These are phyloP conservation scores for Colletotrichum tabaci DNA, from an alignment of 2,329 filamentous ascomycete species.

Conservation along the genomic window DNA sequence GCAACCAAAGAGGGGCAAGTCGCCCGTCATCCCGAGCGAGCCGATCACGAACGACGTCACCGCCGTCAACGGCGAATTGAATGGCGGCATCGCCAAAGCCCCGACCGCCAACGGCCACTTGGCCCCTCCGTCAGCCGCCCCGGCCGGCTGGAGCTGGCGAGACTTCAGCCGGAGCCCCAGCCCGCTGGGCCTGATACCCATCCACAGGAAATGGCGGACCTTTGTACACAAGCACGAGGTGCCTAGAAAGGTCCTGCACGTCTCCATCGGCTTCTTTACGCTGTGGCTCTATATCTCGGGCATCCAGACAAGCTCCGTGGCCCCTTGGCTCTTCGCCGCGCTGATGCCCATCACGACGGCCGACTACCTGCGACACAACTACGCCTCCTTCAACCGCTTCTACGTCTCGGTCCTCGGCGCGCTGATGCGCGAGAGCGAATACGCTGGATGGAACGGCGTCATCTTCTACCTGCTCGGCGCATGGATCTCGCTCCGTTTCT, in stretches of 20 bases:
- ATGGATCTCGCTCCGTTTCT: constrained; percentile 87
- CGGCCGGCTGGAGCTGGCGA: constrained; percentile 81
- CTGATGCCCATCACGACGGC: constrained; percentile 87
- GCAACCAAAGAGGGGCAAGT: constrained; percentile 50
- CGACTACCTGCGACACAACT: constrained; percentile 88
- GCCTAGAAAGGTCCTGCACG: constrained; percentile 91
- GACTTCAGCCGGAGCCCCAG: constrained; percentile 93
- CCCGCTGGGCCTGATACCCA: constrained; percentile 93
- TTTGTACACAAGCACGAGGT: constrained; percentile 98
- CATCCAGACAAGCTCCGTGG: constrained; percentile 82
- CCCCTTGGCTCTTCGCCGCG: constrained; percentile 85
- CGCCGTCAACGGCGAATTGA: constrained; percentile 43
- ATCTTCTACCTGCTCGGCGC: constrained; percentile 96
- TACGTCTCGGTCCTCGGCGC: constrained; percentile 90
- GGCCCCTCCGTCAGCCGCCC: constrained; percentile 73
- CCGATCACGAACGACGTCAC: constrained; percentile 44
- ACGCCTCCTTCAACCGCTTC: constrained; percentile 83
- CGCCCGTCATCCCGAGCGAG: constrained; percentile 43
- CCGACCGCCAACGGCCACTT: constrained; percentile 75
- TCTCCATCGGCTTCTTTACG: constrained; percentile 96
- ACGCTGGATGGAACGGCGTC: constrained; percentile 93
- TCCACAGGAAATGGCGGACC: constrained; percentile 90
- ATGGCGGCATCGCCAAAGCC: constrained; percentile 49
- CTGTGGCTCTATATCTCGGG: constrained; percentile 88
- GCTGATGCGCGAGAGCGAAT: constrained; percentile 97